Evolutionary conservation across 192 early-diverging fungal species (phyloP).

Genomic region (Spizellomyces punctatus): DNA sequence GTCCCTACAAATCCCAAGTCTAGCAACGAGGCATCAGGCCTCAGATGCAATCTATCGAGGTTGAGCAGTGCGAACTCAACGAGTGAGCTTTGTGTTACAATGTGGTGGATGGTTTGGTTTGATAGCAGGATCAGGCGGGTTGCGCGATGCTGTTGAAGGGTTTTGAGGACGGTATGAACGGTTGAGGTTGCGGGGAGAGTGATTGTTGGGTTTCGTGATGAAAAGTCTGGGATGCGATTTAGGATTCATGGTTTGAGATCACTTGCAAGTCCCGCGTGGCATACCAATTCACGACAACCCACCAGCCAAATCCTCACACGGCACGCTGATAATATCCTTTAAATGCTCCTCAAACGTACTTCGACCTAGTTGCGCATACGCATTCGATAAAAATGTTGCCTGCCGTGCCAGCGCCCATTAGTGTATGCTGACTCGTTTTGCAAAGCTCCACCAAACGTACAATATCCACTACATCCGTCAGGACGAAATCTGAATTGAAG

Average conservation of each 20-base stretch:
- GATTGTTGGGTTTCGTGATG: conserved; percentile 33
- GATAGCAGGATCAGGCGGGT: conserved; percentile 22
- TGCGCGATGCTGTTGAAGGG: conserved; percentile 4
- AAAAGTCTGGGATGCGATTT: conserved; percentile 21
- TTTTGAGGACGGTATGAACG: conserved; percentile 9
- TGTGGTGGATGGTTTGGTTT: conserved; percentile 14
- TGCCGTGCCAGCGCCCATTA: not conserved
- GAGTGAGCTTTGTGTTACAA: conserved; percentile 28
- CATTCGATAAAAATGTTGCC: conserved; percentile 24
- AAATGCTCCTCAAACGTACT: conserved; percentile 12
- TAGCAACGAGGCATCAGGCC: conserved; percentile 30
- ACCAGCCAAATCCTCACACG: conserved; percentile 31
- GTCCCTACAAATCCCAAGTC: conserved; percentile 24
- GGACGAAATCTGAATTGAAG: conserved; percentile 11
- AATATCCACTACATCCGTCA: conserved; percentile 34
- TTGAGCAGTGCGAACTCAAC: conserved; percentile 34
- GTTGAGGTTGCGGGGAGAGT: conserved; percentile 9
- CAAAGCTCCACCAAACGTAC: conserved; percentile 16
- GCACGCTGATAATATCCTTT: conserved; percentile 10
- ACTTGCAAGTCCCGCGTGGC: too few relatives aligned
- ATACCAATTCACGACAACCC: not conserved
- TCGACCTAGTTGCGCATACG: conserved; percentile 12
- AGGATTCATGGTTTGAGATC: too few relatives aligned
- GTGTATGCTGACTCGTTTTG: not conserved
- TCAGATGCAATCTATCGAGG: conserved; percentile 33